Base-by-base conservation (phyloP, 164 flowering plant genomes). In the Annona squamosa region DNA sequence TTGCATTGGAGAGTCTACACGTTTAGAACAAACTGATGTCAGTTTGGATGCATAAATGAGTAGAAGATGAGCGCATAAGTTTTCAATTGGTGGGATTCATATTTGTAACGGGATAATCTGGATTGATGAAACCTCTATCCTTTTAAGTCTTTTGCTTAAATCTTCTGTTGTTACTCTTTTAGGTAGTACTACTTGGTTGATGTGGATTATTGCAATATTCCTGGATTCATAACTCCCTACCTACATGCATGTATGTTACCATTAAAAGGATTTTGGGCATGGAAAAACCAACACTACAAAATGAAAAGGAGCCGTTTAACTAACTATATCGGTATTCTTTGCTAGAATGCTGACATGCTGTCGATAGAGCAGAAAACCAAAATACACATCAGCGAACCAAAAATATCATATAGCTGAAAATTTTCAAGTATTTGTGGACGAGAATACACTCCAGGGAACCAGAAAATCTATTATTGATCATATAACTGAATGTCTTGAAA, bases 161-260 rank as follows among this genome's bases (percentile, higher is more conserved):
- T 52, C 13, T 52, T 2, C 3, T 52, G 13, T 6, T 9, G 13
- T 52, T 9, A 5, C 13, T 3, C 59, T 52, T 10, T 52, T 67
- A 67, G 69, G 69, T 67, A 68, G 19, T 68, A 46, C 44, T 68
- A 68, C 37, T 47, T 68, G 37, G 57, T 47, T 2, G 71, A 68
- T 68, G 37, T 12, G 57, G 37, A 44, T 37, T 52, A 69, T 48
- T n/a, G n/a, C 6, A 69, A 69, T 37, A 48, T 10, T 3, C 18
- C 62, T 2, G 62, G 71, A 13, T 48, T 69, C 17, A 69, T 69
- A 6, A 12, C 62, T 48, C 71, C 44, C 3, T 69, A 69, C 19
- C 71, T 26, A 26, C 17, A 9, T 61, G 63, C 44, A 12, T 26
- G 37, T 69, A 5, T 45, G 18, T 19, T 69, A 48, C 26, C 71